phyloP scores from a whole-genome alignment of 208 protist species.

The Angomonas ambiguus region DNA sequence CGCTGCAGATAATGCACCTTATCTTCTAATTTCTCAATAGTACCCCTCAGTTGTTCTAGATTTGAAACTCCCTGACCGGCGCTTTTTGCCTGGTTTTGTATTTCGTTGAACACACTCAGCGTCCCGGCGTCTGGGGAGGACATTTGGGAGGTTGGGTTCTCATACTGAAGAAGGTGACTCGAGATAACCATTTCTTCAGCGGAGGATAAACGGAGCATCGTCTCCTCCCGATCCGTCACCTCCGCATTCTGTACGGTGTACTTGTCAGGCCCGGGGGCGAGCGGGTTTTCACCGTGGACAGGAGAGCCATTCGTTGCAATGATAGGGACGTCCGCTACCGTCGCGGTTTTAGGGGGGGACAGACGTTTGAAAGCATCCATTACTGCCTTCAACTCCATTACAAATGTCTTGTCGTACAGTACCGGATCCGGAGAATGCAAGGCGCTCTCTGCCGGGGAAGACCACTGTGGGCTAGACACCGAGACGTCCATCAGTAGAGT shows the following conservation, averaged over 20 bases:
- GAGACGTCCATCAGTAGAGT: constrained; percentile 63
- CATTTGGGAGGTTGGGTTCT: neutral
- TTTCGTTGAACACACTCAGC: neutral
- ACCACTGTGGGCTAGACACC: constrained; percentile 51
- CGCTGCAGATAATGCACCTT: constrained; percentile 14
- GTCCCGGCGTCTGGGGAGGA: neutral
- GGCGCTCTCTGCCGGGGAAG: constrained; percentile 42
- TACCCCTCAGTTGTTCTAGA: neutral
- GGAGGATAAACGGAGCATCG: neutral
- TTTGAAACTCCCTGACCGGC: neutral
- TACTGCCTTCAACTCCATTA: constrained; percentile 22
- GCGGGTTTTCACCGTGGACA: neutral
- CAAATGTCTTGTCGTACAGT: constrained; percentile 49
- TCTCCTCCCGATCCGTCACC: neutral
- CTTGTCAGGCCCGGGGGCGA: neutral
- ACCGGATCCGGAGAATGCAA: constrained; percentile 34
- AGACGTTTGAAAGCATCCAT: constrained; percentile 26
- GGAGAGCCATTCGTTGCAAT: too few species aligned
- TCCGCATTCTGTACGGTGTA: neutral
- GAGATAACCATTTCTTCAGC: neutral
- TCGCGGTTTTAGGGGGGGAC: neutral
- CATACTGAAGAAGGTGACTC: neutral
- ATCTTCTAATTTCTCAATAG: neutral
- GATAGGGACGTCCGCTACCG: neutral
- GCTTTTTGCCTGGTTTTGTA: neutral